A percentile compares a stretch with the other conserved stretches of the same genome.
These are phyloP conservation scores for Onygenales sp. DNA, from an alignment of 2,329 filamentous ascomycete genomes.

Conservation along the genomic window DNA sequence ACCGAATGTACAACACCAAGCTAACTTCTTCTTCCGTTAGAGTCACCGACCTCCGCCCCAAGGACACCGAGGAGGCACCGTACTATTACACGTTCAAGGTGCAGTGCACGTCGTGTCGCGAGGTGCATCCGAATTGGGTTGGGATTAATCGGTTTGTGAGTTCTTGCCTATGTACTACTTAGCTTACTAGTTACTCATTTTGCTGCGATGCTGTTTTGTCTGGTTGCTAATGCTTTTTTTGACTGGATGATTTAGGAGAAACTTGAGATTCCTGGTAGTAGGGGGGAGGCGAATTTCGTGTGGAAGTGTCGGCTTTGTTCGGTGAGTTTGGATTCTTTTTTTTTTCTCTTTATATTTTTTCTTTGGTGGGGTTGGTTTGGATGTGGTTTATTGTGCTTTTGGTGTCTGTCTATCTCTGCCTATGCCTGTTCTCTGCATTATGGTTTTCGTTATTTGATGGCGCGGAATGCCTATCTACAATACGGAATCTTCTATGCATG, in stretches of 20 bases:
- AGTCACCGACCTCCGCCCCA: conserved; percentile 68
- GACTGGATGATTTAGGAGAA: conserved; percentile 51
- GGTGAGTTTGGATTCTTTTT: conserved; percentile 39
- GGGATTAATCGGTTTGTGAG: conserved; percentile 79
- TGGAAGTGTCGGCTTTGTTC: conserved; percentile 99
- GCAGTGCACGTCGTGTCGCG: conserved; percentile 94
- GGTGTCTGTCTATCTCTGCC: not conserved
- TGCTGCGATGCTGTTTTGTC: too few relatives aligned
- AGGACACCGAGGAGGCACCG: conserved; percentile 68
- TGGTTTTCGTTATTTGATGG: too few relatives aligned
- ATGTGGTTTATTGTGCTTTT: not conserved
- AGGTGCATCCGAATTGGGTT: conserved; percentile 78
- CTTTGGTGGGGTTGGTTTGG: not conserved
- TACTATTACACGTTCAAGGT: conserved; percentile 99
- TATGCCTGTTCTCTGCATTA: too few relatives aligned
- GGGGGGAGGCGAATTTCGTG: conserved; percentile 97
- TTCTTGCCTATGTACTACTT: not conserved
- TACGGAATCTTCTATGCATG: too few relatives aligned
- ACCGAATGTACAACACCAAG: not conserved
- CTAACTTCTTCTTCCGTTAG: too few relatives aligned
- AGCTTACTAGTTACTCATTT: not conserved
- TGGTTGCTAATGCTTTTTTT: not conserved
- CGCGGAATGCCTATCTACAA: too few relatives aligned
- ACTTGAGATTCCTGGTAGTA: conserved; percentile 84
- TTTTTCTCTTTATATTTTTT: not conserved